phyloP scores from a whole-genome alignment of 495 filamentous ascomycete species.

The Tuber microsphaerosporum region DNA sequence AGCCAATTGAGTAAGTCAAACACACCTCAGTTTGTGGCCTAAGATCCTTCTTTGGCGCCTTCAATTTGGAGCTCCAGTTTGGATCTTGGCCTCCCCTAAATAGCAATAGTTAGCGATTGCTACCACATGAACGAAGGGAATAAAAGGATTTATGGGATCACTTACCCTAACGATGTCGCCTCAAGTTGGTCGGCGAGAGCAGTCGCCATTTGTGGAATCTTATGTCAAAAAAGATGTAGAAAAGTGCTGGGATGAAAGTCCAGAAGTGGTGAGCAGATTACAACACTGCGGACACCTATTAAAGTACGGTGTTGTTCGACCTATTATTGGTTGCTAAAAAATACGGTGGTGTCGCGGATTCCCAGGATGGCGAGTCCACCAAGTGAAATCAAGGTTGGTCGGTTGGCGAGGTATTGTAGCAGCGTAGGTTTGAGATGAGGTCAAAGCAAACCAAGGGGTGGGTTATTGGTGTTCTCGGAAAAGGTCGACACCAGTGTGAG shows the following conservation, averaged over 20 bases:
- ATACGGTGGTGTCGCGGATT: constrained; percentile 14
- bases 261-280: constrained; percentile 34
- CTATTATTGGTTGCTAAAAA: constrained; percentile 6
- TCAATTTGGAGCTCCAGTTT: constrained; percentile 72
- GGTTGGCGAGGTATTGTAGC: constrained; percentile 11
- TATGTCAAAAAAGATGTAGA: constrained; percentile 9
- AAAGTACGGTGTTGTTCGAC: constrained; percentile 8
- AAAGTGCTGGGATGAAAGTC: constrained; percentile 16
- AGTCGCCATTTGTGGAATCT: constrained; percentile 48
- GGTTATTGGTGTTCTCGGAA: constrained; percentile 10
- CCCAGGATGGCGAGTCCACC: constrained; percentile 10
- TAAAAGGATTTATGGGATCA: constrained; percentile 12
- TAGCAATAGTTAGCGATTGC: constrained; percentile 23
- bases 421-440: constrained; percentile 9
- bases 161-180: constrained; percentile 64
- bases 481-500: constrained; percentile 10
- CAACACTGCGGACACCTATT: constrained; percentile 26
- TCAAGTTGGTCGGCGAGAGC: constrained; percentile 62
- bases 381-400: constrained; percentile 14
- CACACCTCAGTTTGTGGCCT: constrained; percentile 89
- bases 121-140: constrained; percentile 20
- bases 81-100: constrained; percentile 46
- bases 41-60: constrained; percentile 71
- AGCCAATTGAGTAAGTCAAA: constrained; percentile 28
- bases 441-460: constrained; percentile 16